Evolutionary conservation across 106 monocot genomes (phyloP), one percentile per base, ranked within the genome.

Genomic region (Phalaenopsis aphrodite): DNA sequence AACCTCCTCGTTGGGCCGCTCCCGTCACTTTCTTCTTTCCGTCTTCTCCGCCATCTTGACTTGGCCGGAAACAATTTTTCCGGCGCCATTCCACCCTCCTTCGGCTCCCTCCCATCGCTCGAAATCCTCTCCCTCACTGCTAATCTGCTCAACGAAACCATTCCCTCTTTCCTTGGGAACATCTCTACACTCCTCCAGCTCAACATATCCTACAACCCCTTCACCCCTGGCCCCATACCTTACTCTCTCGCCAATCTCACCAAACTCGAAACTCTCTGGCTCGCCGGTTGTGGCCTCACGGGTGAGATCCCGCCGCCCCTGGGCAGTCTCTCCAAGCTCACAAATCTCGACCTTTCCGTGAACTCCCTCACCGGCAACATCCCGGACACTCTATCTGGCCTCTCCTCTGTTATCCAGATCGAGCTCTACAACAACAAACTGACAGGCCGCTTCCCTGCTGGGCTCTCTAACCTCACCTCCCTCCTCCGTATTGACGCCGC

Each of bases 131-230:
- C 85, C n/a, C 79, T 95, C 42, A 83, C 84, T 12, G 24, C 19
- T 81, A 95, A 95, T 48, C 79, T 90, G 14, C 84, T 95, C 75
- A 72, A 15, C 36, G 76, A 55, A 67, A 72, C 81, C 41, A 56
- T 89, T 15, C 87, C 91, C 19, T 2, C 81, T 4, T 85, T 85
- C 52, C 85, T 88, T 41, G 87, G 78, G 47, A 72, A 81, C 23
- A 21, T 89, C 57, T 69, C 83, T 64, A 89, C 84, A 3, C 87
- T 94, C 11, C 78, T 41, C 5, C 84, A 94, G 75, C 87, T 94
- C 67, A 91, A 89, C 79, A 82, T 94, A 45, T 87, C 91, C 65
- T 91, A 95, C 86, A 95, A 95, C 79, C 81, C 86, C 14, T 89
- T 95, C 82, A 30, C 78, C 16, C 85, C 87, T 0, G 87, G 85